phyloP scores from a whole-genome alignment of 805 yeast species.

The Sugiyamaella chiloensis region DNA sequence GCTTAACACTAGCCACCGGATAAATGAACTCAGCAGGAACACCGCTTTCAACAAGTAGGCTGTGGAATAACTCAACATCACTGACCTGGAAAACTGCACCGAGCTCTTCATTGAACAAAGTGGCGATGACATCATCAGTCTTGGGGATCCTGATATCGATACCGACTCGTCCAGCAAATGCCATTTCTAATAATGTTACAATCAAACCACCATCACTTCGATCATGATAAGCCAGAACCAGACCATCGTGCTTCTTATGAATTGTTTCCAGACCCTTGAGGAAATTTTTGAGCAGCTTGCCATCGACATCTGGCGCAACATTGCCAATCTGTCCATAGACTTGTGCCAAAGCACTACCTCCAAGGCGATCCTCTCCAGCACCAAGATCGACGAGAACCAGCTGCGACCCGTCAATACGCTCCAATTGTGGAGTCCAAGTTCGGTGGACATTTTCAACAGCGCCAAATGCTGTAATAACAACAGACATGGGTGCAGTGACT shows the following conservation, averaged over 20 bases:
- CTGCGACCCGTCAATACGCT: constrained; percentile 41
- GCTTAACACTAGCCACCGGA: constrained; percentile 61
- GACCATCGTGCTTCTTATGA: constrained; percentile 53
- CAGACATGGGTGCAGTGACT: constrained; percentile 92
- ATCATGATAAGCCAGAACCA: constrained; percentile 89
- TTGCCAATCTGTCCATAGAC: constrained; percentile 87
- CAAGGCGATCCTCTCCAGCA: constrained; percentile 57
- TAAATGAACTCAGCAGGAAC: constrained; percentile 53
- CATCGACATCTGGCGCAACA: constrained; percentile 76
- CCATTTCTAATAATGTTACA: constrained; percentile 87
- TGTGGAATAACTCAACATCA: constrained; percentile 53
- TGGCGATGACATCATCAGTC: constrained; percentile 32
- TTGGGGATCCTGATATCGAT: constrained; percentile 48
- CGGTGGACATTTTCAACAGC: constrained; percentile 79
- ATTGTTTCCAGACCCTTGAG: constrained; percentile 65
- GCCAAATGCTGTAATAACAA: constrained; percentile 87
- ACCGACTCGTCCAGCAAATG: constrained; percentile 92
- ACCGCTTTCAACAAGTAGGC: constrained; percentile 56
- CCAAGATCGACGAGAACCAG: constrained; percentile 81
- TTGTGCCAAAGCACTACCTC: constrained; percentile 94
- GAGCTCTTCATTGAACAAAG: constrained; percentile 84
- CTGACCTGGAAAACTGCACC: constrained; percentile 93
- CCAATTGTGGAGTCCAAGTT: constrained; percentile 93
- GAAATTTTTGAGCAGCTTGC: constrained; percentile 61
- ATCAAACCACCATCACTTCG: constrained; percentile 95